These are phyloP conservation scores for Lipomyces kockii DNA, from an alignment of 805 yeast species.

Conservation along the genomic window DNA sequence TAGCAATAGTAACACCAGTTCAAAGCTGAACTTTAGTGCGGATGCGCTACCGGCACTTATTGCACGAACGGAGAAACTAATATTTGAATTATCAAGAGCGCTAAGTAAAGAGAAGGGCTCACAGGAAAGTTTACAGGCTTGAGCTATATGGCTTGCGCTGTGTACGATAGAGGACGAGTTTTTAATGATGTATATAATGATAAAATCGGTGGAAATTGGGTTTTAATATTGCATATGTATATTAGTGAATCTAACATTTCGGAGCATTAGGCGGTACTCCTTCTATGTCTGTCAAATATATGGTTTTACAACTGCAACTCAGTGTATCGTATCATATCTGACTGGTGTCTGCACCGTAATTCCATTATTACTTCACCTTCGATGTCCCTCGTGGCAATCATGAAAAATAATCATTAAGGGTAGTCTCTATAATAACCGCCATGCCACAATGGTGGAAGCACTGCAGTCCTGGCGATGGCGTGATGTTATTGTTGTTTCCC, in stretches of 20 bases:
- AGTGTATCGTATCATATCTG: neutral
- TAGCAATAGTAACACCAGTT: neutral
- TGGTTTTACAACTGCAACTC: neutral
- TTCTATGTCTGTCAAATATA: neutral
- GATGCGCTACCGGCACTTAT: slow-evolving; percentile 31
- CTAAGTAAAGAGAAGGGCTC: neutral
- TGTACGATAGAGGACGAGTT: neutral
- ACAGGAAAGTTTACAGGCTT: neutral
- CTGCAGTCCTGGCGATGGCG: too few species aligned
- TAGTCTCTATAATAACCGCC: too few species aligned
- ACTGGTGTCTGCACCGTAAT: too few species aligned
- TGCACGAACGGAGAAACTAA: slow-evolving; percentile 10
- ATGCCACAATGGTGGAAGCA: too few species aligned
- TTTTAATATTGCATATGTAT: neutral
- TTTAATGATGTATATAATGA: neutral
- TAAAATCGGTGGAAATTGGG: neutral
- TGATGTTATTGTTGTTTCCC: too few species aligned
- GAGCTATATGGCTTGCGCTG: neutral
- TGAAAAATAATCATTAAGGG: too few species aligned
- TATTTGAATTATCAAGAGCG: neutral
- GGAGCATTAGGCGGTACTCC: neutral
- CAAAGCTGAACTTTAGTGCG: slow-evolving; percentile 28
- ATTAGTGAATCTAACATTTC: neutral
- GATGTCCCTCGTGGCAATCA: too few species aligned
- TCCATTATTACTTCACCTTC: too few species aligned